These are phyloP conservation scores for Cutaneotrichosporon cutaneum DNA, from an alignment of 1,284 basidiomycete species.

Conservation along the genomic window DNA sequence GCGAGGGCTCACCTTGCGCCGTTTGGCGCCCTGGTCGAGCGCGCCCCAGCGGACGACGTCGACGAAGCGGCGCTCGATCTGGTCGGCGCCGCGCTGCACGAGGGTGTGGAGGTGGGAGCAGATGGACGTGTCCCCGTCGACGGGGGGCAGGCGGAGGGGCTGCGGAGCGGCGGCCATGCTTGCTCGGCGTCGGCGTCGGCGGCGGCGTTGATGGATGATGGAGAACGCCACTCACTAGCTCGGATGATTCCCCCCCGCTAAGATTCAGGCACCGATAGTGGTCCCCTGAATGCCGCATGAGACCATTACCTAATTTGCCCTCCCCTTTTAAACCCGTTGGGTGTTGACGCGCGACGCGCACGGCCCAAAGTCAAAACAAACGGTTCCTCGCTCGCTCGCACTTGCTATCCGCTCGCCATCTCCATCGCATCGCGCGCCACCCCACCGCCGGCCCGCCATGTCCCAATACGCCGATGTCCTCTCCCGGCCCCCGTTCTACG, in stretches of 20 bases:
- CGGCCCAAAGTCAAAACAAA: conserved; percentile 9
- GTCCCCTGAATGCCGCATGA: not conserved
- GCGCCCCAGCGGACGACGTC: conserved; percentile 42
- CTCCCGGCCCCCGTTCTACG: conserved; percentile 45
- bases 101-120: conserved; percentile 36
- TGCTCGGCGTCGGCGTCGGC: not conserved
- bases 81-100: conserved; percentile 19
- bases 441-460: conserved; percentile 3
- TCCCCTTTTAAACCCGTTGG: not conserved
- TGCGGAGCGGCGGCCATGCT: not conserved
- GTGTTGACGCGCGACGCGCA: not conserved
- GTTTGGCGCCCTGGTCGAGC: conserved; percentile 37
- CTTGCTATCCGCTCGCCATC: too few relatives aligned
- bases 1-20: conserved; percentile 35
- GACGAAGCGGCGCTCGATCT: conserved; percentile 31
- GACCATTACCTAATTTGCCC: not conserved
- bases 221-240: not conserved
- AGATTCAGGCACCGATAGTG: not conserved
- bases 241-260: not conserved
- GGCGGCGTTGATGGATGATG: not conserved
- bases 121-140: conserved; percentile 37
- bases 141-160: conserved; percentile 4
- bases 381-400: too few relatives aligned
- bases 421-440: conserved; percentile 2
- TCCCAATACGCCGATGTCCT: conserved; percentile 25